These are phyloP conservation scores for Monosporascus sp. DNA, from an alignment of 2,329 filamentous ascomycete genomes.

Conservation along the genomic window DNA sequence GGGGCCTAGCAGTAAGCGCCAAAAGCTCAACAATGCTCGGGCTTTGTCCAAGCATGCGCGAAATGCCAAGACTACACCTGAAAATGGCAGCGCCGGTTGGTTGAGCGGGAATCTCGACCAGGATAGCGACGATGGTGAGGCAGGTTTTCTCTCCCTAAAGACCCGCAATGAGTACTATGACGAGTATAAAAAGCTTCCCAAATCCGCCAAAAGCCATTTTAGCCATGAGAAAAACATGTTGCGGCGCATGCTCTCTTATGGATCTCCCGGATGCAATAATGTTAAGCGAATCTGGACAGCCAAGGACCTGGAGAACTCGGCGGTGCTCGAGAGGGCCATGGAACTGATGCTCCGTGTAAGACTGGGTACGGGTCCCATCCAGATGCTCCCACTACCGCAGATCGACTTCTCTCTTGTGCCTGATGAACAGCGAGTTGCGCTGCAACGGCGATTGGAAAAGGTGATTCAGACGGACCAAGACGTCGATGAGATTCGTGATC, in stretches of 20 bases:
- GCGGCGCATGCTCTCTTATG: conserved; percentile 18
- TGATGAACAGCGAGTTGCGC: background rate
- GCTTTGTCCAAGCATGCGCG: background rate
- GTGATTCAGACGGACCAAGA: conserved; percentile 9
- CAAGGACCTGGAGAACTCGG: conserved; percentile 12
- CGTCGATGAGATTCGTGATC: background rate
- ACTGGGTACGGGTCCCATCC: conserved; percentile 12
- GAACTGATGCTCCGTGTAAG: conserved; percentile 21
- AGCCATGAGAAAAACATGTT: conserved; percentile 19
- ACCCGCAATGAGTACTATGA: conserved; percentile 16
- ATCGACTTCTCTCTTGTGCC: conserved; percentile 15
- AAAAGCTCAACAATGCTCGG: background rate
- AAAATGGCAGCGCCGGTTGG: background rate
- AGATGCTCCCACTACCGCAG: conserved; percentile 21
- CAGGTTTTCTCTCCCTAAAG: conserved; percentile 9
- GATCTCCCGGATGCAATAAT: background rate
- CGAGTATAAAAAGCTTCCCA: conserved; percentile 18
- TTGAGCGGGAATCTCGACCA: background rate
- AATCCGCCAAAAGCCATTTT: conserved; percentile 10
- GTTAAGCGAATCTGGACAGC: conserved; percentile 5
- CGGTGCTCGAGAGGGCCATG: conserved; percentile 21
- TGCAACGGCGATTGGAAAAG: conserved; percentile 7
- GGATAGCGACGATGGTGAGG: background rate
- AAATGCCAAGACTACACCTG: background rate
- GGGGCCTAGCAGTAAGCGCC: background rate